phyloP scores from a whole-genome alignment of 345 rosid genomes.

The Gossypium bickii region DNA sequence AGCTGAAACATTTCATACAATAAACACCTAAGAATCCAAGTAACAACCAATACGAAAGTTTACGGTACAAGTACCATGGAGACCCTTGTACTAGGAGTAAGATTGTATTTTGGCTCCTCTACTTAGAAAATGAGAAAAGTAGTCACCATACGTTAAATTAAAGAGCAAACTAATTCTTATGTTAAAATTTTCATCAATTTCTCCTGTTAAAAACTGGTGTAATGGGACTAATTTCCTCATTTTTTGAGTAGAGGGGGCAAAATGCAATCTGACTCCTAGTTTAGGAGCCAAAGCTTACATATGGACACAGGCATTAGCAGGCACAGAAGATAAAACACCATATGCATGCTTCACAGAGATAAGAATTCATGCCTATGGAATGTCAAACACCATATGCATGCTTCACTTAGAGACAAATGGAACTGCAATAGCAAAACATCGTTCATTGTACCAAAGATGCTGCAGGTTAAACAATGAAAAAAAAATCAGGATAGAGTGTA shows the following conservation, averaged over 20 bases:
- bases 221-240: too few relatives aligned
- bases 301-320: neutral
- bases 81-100: too few relatives aligned
- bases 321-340: too few relatives aligned
- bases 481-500: neutral
- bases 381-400: neutral
- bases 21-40: slow-evolving; percentile 1
- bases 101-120: too few relatives aligned
- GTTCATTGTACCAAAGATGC: neutral
- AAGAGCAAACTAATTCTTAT: too few relatives aligned
- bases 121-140: too few relatives aligned
- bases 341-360: neutral
- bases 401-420: neutral
- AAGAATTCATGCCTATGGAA: neutral
- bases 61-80: neutral
- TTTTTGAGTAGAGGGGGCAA: too few relatives aligned
- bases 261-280: too few relatives aligned
- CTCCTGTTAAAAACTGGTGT: too few relatives aligned
- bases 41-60: neutral
- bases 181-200: too few relatives aligned
- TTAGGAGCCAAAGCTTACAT: neutral
- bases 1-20: too few relatives aligned
- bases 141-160: too few relatives aligned
- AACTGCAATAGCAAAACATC: neutral
- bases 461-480: neutral